phyloP scores from a whole-genome alignment of 768 basidiomycete species.

The Sarcodon sp. region DNA sequence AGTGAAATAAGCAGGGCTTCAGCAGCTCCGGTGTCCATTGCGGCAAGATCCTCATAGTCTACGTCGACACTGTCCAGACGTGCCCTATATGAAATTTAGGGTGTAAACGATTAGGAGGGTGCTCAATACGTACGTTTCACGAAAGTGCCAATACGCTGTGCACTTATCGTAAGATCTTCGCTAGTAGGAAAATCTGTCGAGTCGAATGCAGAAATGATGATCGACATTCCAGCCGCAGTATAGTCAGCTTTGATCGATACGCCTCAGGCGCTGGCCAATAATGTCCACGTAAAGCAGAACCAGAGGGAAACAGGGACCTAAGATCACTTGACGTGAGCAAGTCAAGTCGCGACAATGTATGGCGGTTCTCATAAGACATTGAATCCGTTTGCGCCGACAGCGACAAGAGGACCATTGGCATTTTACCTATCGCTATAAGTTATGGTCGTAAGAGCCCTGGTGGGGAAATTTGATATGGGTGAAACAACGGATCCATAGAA shows the following conservation, averaged over 20 bases:
- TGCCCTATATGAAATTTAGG: constrained; percentile 5
- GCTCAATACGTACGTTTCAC: constrained; percentile 10
- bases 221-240: constrained; percentile 10
- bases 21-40: constrained; percentile 9
- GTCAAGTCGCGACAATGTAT: no score
- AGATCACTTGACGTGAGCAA: constrained; percentile 1
- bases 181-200: constrained; percentile 17
- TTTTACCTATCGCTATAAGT: no score
- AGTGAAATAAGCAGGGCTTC: constrained; percentile 12
- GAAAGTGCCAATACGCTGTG: constrained; percentile 19
- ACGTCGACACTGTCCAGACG: constrained; percentile 12
- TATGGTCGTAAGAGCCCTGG: no score
- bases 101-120: no score
- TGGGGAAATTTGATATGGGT: no score
- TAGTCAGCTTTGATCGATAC: constrained; percentile 10
- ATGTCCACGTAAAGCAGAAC: constrained; percentile 5
- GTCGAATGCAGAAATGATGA: constrained; percentile 12
- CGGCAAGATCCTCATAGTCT: constrained; percentile 12
- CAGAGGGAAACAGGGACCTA: constrained; percentile 4
- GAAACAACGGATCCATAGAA: no score
- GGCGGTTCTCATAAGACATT: no score
- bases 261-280: constrained; percentile 2
- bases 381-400: no score
- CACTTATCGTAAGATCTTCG: constrained; percentile 17
- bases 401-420: no score